Conservation (phyloP, 768 basidiomycete species). For the Plicaturopsis crispa region DNA sequence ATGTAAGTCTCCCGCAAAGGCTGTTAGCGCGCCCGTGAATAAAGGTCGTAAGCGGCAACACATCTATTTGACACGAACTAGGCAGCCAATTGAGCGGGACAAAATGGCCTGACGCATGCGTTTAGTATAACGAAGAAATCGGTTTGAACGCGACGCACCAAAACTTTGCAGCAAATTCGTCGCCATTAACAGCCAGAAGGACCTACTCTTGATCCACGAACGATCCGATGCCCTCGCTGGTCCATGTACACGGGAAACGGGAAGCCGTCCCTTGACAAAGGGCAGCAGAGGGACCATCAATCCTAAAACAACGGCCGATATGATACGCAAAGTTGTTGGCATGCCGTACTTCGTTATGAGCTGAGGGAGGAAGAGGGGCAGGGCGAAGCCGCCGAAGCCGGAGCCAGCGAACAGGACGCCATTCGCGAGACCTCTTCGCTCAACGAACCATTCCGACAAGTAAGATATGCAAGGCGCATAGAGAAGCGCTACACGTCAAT, state of each 20-base stretch:
- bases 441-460: conserved; percentile 23
- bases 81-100: conserved; percentile 20
- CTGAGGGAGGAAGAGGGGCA: conserved; percentile 18
- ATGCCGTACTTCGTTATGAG: conserved; percentile 17
- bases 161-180: conserved; percentile 19
- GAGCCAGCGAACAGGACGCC: conserved; percentile 21
- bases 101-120: no score
- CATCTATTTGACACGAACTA: conserved; percentile 8
- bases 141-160: no score
- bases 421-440: conserved; percentile 18
- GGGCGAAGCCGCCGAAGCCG: conserved; percentile 17
- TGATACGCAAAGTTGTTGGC: conserved; percentile 15
- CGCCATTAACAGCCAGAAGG: conserved; percentile 17
- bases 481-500: no score
- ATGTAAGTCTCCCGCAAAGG: conserved; percentile 15
- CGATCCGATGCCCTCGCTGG: conserved; percentile 1
- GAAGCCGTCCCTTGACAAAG: conserved; percentile 19
- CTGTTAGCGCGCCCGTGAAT: conserved; percentile 5
- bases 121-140: no score
- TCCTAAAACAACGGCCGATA: conserved; percentile 14
- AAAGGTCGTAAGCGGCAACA: neutral
- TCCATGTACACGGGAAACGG: conserved; percentile 14
- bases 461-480: conserved; percentile 18
- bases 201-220: conserved; percentile 13
- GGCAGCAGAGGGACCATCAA: conserved; percentile 16